Base-by-base conservation (phyloP, 768 basidiomycete species). In the Russula virescens region DNA sequence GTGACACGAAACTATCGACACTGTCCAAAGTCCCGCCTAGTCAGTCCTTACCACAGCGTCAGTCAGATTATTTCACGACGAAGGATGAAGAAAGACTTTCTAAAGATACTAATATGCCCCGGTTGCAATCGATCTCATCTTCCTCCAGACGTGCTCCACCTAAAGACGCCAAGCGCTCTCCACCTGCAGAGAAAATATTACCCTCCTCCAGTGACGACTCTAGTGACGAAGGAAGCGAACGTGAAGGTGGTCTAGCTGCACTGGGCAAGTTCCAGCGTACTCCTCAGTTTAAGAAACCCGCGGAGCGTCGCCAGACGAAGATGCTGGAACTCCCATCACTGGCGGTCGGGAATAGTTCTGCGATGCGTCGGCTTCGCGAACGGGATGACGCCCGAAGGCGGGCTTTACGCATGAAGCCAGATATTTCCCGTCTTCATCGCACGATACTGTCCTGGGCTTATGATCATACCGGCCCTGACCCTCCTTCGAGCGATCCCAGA, bases 401-500 rank as follows among this genome's bases (percentile, higher is more conserved):
- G 49, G 82, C 83, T 8, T 75, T 86, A 64, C 85, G 94, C 9
- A 77, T 95, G 69, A 88, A 85, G 69, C 96, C 94, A 2, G 87
- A 98, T 69, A 79, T 95, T 21, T 84, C 86, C 34, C 80, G 78
- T 7, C 83, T 99, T 23, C 89, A 96, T 72, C 84, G 83, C 50
- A 75, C 79, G 11, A 78, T 98, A 31, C 75, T 99, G 1, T 86
- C 90, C 0, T 99, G 97, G 97, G 78, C 89, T 72, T 93, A 93
- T 64, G 81, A 87, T 50, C 83, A 91, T 66, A 71, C 71, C 13
- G 84, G 87, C 23, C 72, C 83, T 42, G 73, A 80, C 43, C 91
- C 89, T 45, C 88, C 92, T 1, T 76, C 77, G n/a, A 71, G 75
- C 19, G 70, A 66, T 54, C 51, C 65, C 46, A 75, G 72, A 48